Conservation (phyloP, 2,329 filamentous ascomycete species). For the Neopestalotiopsis sp. region DNA sequence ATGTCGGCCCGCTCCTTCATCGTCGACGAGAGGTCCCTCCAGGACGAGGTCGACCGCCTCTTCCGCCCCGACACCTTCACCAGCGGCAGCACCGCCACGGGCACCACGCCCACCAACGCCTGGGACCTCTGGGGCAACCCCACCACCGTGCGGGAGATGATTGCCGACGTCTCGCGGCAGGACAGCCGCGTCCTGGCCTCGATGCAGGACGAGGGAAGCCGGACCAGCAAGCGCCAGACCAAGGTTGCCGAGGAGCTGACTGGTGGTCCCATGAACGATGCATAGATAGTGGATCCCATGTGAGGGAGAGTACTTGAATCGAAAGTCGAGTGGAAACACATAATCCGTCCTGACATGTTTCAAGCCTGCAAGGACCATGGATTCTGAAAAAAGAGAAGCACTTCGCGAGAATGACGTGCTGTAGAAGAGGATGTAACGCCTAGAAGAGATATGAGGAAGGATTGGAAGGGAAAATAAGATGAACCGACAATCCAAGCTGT, state of each 20-base stretch:
- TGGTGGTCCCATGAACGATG: slow-evolving; percentile 59
- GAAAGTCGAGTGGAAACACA: no score
- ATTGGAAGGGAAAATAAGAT: not conserved
- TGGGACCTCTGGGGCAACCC: slow-evolving; percentile 58
- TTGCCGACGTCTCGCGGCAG: slow-evolving; percentile 40
- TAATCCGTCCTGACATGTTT: not conserved
- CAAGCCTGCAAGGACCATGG: not conserved
- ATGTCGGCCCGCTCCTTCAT: slow-evolving; percentile 89
- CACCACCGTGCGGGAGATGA: slow-evolving; percentile 48
- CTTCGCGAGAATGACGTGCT: not conserved
- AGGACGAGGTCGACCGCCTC: slow-evolving; percentile 72
- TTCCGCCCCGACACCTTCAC: slow-evolving; percentile 70
- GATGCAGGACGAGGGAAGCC: slow-evolving; percentile 43
- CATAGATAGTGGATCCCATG: not conserved
- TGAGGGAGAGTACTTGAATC: no score
- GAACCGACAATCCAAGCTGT: not conserved
- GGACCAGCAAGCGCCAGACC: slow-evolving; percentile 58
- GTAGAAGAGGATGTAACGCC: not conserved
- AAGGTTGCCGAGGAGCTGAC: slow-evolving; percentile 63
- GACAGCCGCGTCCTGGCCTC: slow-evolving; percentile 32
- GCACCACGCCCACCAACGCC: slow-evolving; percentile 46
- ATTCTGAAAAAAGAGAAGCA: not conserved
- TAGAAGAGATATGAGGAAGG: not conserved
- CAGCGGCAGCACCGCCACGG: slow-evolving; percentile 39
- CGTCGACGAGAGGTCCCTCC: slow-evolving; percentile 77